Evolutionary conservation across 805 yeast species (phyloP), one percentile per base, ranked within the genome.

Genomic region (Ogataea corticis): DNA sequence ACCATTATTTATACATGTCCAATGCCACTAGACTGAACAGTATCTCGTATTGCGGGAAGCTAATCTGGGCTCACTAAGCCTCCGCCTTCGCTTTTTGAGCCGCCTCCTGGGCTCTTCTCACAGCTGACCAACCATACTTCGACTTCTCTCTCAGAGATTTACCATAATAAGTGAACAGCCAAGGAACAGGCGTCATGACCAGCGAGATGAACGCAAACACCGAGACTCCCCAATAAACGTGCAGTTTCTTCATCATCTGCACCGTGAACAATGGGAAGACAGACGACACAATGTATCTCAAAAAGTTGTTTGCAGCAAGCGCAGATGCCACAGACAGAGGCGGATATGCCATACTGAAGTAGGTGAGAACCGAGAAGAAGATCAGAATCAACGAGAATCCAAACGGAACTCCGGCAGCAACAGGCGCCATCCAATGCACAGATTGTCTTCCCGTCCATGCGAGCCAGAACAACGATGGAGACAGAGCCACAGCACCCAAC

Each of bases 221-320:
- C 0, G 89, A 77, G 27, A 85, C 71, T 10, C 96, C 97, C 95
- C 96, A 88, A 56, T 79, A 86, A 53, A 83, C 78, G 32, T 81
- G 81, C 58, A 90, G 70, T 35, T 74, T 81, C 15, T 75, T 62
- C 69, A 85, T 83, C 96, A 90, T 87, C 67, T 89, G 96, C 16
- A 82, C 77, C 1, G 90, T 86, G 68, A 90, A 89, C 48, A 90
- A 71, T 45, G 96, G 96, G 73, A 90, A 83, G 16, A 82, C 87
- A 6, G 88, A 81, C 9, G 95, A 88, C 50, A 85, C 62, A 27
- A 83, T 54, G 61, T 87, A 88, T 68, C 97, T 78, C 46, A 83
- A 65, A 58, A 90, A 71, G 62, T 87, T 87, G 67, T 89, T 90
- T 12, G 96, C 96, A 29, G 96, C 96, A 50, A 88, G 65, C 3